Evolutionary conservation across 2,329 filamentous ascomycete genomes (phyloP), one percentile per base, ranked within the genome.

Genomic region (Cytospora paraplurivora): DNA sequence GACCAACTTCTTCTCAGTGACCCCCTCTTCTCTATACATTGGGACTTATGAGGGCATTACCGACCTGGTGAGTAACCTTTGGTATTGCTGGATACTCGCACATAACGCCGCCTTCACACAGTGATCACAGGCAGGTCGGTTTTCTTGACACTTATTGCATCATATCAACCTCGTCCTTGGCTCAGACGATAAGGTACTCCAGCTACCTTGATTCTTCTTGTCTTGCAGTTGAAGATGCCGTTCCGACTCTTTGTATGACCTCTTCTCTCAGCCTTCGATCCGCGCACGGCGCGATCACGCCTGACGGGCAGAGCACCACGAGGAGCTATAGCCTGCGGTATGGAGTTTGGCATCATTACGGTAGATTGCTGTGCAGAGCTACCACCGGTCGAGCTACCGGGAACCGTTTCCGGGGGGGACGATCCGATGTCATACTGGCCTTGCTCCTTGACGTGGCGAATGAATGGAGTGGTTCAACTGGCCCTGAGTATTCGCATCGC

Each of bases 151-250:
- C 82, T 88, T 64, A 21, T 17, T 3, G 34, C 1, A 7, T n/a
- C 17, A n/a, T n/a, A 11, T 44, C 41, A 44, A 10, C 7, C 21
- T 17, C 21, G n/a, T 38, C 15, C 27, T 13, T 49, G 34, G 38
- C n/a, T 32, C 11, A 11, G 7, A 27, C 8, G 27, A 50, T n/a
- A 54, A 4, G 27, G n/a, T 17, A 21, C n/a, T 6, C 10, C 52
- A 59, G 67, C 27, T 73, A 83, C 83, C 81, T 87, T 89, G 72
- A 90, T 88, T 64, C 86, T 82, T 49, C 87, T 77, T 62, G 83
- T 79, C 74, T 89, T 89, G 76, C 87, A 90, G 71, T 88, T 88
- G 72, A 82, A 89, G 73, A 87, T 89, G 10, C 87, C 87, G 17
- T 82, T 78, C 32, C 87, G 80, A 57, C 85, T 88, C 73, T 90